These are phyloP conservation scores for Cyclotella cryptica DNA, from an alignment of 108 stramenopile species.

Conservation along the genomic window DNA sequence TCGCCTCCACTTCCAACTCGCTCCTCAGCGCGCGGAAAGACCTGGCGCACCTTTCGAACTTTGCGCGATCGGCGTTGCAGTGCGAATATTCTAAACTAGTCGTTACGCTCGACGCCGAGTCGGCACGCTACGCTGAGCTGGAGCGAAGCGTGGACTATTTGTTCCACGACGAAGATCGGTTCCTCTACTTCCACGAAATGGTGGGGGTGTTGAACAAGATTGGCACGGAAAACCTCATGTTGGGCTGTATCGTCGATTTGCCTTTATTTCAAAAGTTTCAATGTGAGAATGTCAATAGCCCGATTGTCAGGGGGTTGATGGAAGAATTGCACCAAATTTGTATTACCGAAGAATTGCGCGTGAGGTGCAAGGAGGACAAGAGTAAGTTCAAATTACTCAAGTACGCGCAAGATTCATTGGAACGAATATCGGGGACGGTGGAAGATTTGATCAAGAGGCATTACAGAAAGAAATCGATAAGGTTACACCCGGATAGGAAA, in stretches of 20 bases:
- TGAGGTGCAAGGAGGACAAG: not conserved
- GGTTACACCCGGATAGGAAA: constrained; percentile 52
- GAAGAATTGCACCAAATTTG: constrained; percentile 33
- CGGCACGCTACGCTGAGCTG: not conserved
- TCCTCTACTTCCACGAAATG: constrained; percentile 41
- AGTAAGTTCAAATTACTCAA: constrained; percentile 11
- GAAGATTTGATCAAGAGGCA: constrained; percentile 32
- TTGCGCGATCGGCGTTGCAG: constrained; percentile 14
- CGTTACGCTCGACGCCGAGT: constrained; percentile 17
- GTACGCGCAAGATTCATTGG: constrained; percentile 23
- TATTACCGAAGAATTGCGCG: constrained; percentile 25
- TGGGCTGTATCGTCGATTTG: constrained; percentile 7
- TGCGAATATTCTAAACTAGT: constrained; percentile 31
- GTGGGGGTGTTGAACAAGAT: constrained; percentile 30
- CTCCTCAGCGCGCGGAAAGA: not conserved
- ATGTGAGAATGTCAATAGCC: not conserved
- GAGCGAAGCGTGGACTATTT: constrained; percentile 21
- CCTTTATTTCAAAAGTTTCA: constrained; percentile 38
- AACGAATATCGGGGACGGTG: not conserved
- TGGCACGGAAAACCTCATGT: not conserved
- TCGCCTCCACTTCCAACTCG: not conserved
- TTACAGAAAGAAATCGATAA: constrained; percentile 39
- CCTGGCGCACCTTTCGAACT: not conserved
- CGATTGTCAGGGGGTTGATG: constrained; percentile 10
- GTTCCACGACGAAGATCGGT: constrained; percentile 21